These are phyloP conservation scores for Danielozyma ontarioensis DNA, from an alignment of 805 yeast genomes.

Conservation along the genomic window DNA sequence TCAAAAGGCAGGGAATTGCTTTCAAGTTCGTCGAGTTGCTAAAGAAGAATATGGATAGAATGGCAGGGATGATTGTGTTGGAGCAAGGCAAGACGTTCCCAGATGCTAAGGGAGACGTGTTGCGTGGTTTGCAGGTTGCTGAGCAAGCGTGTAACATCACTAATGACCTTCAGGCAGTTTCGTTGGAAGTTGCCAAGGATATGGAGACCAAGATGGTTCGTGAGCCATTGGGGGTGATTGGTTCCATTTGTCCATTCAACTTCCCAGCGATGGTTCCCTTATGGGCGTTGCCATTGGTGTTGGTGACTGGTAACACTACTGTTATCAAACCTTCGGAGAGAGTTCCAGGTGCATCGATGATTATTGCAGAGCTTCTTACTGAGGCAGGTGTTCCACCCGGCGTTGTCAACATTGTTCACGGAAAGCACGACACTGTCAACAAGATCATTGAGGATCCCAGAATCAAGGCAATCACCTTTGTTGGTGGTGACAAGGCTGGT, in stretches of 20 bases:
- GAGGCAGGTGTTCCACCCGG: slow-evolving; percentile 78
- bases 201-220: slow-evolving; percentile 77
- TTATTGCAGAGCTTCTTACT: slow-evolving; percentile 64
- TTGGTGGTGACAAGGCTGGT: slow-evolving; percentile 77
- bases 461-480: slow-evolving; percentile 72
- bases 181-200: slow-evolving; percentile 63
- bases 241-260: slow-evolving; percentile 75
- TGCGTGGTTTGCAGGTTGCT: slow-evolving; percentile 74
- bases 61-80: slow-evolving; percentile 51
- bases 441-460: slow-evolving; percentile 66
- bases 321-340: slow-evolving; percentile 58
- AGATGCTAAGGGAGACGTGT: slow-evolving; percentile 70
- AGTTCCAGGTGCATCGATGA: slow-evolving; percentile 78
- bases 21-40: slow-evolving; percentile 64
- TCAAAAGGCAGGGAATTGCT: slow-evolving; percentile 60
- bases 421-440: slow-evolving; percentile 68
- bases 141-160: slow-evolving; percentile 68
- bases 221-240: slow-evolving; percentile 71
- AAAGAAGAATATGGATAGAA: slow-evolving; percentile 60
- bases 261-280: slow-evolving; percentile 82
- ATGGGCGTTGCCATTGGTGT: slow-evolving; percentile 59
- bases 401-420: slow-evolving; percentile 67
- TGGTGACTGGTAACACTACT: slow-evolving; percentile 70
- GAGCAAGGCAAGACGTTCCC: slow-evolving; percentile 66
- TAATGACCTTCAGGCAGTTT: slow-evolving; percentile 56